Conservation (phyloP, 441 rosid genomes). For the California macrophylla region DNA sequence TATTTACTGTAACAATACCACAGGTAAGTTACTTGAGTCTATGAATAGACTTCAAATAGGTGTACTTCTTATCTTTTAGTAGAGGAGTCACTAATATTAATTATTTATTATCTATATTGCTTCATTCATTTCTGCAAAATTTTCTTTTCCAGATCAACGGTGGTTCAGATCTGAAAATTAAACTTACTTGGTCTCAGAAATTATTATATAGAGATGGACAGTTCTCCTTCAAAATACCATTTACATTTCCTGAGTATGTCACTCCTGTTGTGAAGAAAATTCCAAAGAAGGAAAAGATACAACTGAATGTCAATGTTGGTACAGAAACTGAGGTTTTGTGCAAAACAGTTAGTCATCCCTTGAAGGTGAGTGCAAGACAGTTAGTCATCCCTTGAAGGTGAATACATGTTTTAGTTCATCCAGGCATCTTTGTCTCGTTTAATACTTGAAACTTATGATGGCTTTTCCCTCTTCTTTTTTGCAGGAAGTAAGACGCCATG, state of each 20-base stretch:
- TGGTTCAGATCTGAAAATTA: constrained; percentile 62
- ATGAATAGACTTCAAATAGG: background rate
- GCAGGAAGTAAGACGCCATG: constrained; percentile 55
- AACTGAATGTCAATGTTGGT: constrained; percentile 57
- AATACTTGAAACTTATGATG: constrained; percentile 7
- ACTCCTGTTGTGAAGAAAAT: constrained; percentile 67
- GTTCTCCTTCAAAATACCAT: constrained; percentile 55
- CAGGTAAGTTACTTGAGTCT: constrained; percentile 34
- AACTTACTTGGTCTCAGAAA: constrained; percentile 74
- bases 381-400: constrained; percentile 84
- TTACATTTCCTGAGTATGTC: constrained; percentile 75
- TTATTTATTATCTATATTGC: background rate
- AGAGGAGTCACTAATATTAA: background rate
- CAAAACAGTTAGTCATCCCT: constrained; percentile 67
- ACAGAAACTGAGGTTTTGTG: constrained; percentile 57
- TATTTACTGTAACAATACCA: constrained; percentile 64
- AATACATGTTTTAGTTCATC: background rate
- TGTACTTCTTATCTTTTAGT: background rate
- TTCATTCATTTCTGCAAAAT: constrained; percentile 4
- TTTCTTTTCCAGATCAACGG: constrained; percentile 58
- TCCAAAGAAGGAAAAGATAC: constrained; percentile 63
- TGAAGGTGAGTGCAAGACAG: constrained; percentile 66
- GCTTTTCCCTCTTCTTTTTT: background rate
- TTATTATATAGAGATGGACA: constrained; percentile 43
- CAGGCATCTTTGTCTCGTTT: constrained; percentile 11